Conservation (phyloP, 2,329 filamentous ascomycete genomes). For the Ceratocystis colombiana region DNA sequence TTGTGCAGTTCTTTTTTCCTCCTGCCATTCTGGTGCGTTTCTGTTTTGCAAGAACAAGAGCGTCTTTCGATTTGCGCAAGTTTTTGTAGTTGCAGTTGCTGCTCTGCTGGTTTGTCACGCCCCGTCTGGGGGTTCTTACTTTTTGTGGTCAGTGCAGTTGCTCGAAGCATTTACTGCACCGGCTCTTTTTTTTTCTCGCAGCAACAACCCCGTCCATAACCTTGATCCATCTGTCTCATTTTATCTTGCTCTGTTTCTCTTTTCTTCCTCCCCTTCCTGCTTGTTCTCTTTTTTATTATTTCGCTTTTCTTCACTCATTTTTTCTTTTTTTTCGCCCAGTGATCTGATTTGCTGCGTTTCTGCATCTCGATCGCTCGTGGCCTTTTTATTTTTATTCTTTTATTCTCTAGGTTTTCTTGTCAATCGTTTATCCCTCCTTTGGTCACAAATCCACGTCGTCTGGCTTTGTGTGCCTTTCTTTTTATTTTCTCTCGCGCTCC, state of each 20-base stretch:
- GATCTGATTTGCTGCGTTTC: neutral
- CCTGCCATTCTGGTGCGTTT: neutral
- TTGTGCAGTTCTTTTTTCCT: neutral
- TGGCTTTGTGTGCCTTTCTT: neutral
- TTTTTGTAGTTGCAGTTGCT: neutral
- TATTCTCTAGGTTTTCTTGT: slow-evolving; percentile 16
- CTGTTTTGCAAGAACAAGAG: neutral
- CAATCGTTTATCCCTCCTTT: slow-evolving; percentile 7
- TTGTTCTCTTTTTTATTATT: slow-evolving; percentile 28
- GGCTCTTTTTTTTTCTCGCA: slow-evolving; percentile 12
- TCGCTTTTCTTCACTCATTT: slow-evolving; percentile 18
- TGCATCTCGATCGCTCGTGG: neutral
- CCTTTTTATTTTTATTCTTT: slow-evolving; percentile 27
- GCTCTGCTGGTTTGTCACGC: neutral
- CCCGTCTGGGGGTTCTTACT: slow-evolving; percentile 8
- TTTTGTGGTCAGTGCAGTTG: slow-evolving; percentile 8
- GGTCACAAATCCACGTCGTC: neutral
- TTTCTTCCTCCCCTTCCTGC: slow-evolving; percentile 17
- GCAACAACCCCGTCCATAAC: slow-evolving; percentile 9
- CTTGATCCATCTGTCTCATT: slow-evolving; percentile 12
- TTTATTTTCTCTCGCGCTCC: neutral
- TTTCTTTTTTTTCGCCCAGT: slow-evolving; percentile 26
- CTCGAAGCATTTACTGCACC: slow-evolving; percentile 10
- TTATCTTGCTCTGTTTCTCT: slow-evolving; percentile 27
- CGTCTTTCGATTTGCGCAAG: neutral